These are phyloP conservation scores for Plasmodiophora brassicae DNA, from an alignment of 208 protist species.

Conservation along the genomic window DNA sequence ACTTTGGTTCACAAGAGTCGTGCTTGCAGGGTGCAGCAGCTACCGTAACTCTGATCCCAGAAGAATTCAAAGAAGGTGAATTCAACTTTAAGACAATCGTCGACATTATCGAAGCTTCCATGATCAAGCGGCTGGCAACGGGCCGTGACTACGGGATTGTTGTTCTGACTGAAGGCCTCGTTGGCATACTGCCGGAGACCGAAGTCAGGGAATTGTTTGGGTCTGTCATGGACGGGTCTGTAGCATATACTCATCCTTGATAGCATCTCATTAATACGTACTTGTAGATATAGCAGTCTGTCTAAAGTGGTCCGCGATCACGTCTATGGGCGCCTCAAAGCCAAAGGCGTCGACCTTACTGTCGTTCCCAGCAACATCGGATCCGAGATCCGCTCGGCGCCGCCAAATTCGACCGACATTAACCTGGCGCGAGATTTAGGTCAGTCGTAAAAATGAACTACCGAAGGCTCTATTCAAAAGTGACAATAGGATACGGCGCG, in stretches of 20 bases:
- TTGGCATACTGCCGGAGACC: background rate
- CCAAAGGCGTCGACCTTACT: conserved; percentile 12
- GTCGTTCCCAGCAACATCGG: background rate
- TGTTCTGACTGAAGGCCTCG: background rate
- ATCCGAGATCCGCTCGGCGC: conserved; percentile 18
- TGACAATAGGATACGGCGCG: conserved; percentile 19
- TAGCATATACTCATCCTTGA: too few species aligned
- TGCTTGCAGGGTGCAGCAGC: background rate
- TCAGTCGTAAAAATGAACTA: too few species aligned
- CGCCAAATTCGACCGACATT: conserved; percentile 1
- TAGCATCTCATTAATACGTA: too few species aligned
- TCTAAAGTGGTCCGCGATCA: background rate
- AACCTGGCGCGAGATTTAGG: conserved; percentile 14
- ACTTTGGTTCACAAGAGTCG: background rate
- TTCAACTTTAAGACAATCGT: background rate
- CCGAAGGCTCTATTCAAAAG: background rate
- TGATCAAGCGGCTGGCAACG: conserved; percentile 15
- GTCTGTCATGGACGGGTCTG: background rate
- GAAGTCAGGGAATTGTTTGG: background rate
- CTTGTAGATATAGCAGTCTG: background rate
- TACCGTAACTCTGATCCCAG: background rate
- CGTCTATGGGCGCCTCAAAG: background rate
- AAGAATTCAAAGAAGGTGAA: conserved; percentile 23
- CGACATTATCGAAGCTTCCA: background rate
- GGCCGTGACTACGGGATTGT: conserved; percentile 1